phyloP scores from a whole-genome alignment of 768 basidiomycete species.

The Suillus cothurnatus region DNA sequence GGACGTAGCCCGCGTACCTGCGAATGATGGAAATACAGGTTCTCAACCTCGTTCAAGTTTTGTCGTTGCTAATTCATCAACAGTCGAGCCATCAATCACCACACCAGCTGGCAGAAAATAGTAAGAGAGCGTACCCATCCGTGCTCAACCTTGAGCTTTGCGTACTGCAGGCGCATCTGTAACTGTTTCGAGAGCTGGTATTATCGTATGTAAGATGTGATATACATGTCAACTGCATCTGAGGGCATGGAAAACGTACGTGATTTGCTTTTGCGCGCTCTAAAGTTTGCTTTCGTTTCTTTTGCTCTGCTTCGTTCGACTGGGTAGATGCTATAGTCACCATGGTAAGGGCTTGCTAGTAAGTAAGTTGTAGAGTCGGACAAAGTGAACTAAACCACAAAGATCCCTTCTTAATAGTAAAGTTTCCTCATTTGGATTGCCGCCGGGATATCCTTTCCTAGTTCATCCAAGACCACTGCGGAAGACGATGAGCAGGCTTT shows the following conservation, averaged over 20 bases:
- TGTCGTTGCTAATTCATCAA: conserved; percentile 65
- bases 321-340: conserved; percentile 24
- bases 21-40: conserved; percentile 77
- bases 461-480: neutral
- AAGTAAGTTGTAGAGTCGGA: neutral
- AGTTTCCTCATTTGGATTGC: conserved; percentile 5
- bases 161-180: conserved; percentile 75
- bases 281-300: conserved; percentile 50
- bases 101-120: neutral
- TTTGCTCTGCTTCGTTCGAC: conserved; percentile 31
- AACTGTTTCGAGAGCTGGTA: conserved; percentile 68
- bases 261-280: conserved; percentile 61
- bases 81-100: neutral
- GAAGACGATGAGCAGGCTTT: conserved; percentile 14
- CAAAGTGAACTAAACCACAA: conserved; percentile 4
- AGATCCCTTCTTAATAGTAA: conserved; percentile 1
- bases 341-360: conserved; percentile 19
- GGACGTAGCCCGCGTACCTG: conserved; percentile 43
- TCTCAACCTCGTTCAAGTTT: conserved; percentile 80
- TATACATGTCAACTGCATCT: conserved; percentile 6
- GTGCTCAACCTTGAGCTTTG: conserved; percentile 76
- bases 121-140: conserved; percentile 62
- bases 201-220: neutral
- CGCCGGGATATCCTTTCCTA: conserved; percentile 3
- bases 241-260: conserved; percentile 38